Evolutionary conservation across 225 moss, liverwort and hornwort species (phyloP).

Genomic region (Polytrichum formosum): DNA sequence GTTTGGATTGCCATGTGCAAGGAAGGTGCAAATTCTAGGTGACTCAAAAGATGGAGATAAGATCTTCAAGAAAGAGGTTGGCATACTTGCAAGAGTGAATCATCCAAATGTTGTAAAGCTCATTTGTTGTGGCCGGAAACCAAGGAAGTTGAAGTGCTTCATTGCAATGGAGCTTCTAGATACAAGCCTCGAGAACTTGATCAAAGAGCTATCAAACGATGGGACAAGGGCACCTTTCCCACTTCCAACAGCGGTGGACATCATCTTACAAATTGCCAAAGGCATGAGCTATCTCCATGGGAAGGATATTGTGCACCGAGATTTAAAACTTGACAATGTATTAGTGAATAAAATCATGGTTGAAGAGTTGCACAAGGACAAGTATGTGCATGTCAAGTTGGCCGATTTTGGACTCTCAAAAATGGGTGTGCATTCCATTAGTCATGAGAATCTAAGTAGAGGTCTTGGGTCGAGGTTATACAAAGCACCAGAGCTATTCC

Average conservation of each 20-base stretch:
- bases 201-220: too few species aligned
- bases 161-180: too few species aligned
- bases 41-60: too few species aligned
- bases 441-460: too few species aligned
- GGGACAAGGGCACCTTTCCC: too few species aligned
- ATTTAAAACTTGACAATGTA: slow-evolving; percentile 29
- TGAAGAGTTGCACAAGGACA: slow-evolving; percentile 6
- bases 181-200: too few species aligned
- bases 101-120: too few species aligned
- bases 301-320: slow-evolving; percentile 22
- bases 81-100: too few species aligned
- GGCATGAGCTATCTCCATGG: slow-evolving; percentile 46
- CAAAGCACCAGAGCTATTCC: slow-evolving; percentile 26
- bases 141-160: too few species aligned
- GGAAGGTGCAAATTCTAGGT: not conserved
- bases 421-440: not conserved
- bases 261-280: slow-evolving; percentile 37
- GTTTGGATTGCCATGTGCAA: not conserved
- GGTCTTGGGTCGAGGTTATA: not conserved
- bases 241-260: too few species aligned
- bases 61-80: too few species aligned
- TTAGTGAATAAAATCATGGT: slow-evolving; percentile 11
- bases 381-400: slow-evolving; percentile 33
- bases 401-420: slow-evolving; percentile 33
- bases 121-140: too few species aligned